Evolutionary conservation across 306 rosid species (phyloP), one percentile per base, ranked within the genome.

Genomic region (Cucurbita pepo): DNA sequence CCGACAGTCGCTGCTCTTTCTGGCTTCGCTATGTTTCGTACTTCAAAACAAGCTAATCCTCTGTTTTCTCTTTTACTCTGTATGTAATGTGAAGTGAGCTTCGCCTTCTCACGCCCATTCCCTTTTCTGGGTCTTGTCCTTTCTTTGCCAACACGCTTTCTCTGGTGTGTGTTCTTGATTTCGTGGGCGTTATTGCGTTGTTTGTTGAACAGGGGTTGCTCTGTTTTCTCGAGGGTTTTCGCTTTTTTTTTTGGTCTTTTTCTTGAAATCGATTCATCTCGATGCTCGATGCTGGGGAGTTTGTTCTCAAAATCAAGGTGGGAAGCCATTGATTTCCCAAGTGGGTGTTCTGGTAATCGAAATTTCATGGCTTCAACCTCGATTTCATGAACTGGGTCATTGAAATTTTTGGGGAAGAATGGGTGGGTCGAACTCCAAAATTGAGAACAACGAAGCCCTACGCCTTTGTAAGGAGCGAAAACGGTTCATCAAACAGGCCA

Each of bases 391-490:
- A 77, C 47, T 71, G 80, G 79, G 65, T 77, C 19, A 1, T 66
- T 30, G n/a, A 61, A 50, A 18, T 5, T 48, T 77, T 74, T 37
- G 45, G 47, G 65, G 12, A 54, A 64, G 71, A 85, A 91, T 94
- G 99, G 99, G 99, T 76, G 81, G 85, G 66, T 2, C 87, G 16
- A 87, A 82, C 88, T 94, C 97, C 7, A 94, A 78, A 84, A n/a
- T 74, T 12, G 91, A 89, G 63, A 94, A 94, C 63, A 72, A 87
- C 57, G 92, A 89, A 81, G 95, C 97, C 71, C 64, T 91, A 80
- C 77, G 90, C 50, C 80, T 94, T 16, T 94, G 99, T 59, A 94
- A 73, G 72, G 96, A 86, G 22, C 80, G 99, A n/a, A 88, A 86
- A 60, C 44, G 95, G 58, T 89, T 85, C 80, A 89, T 91, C 79